These are phyloP conservation scores for Comarum palustre DNA, from an alignment of 306 rosid genomes.

Conservation along the genomic window DNA sequence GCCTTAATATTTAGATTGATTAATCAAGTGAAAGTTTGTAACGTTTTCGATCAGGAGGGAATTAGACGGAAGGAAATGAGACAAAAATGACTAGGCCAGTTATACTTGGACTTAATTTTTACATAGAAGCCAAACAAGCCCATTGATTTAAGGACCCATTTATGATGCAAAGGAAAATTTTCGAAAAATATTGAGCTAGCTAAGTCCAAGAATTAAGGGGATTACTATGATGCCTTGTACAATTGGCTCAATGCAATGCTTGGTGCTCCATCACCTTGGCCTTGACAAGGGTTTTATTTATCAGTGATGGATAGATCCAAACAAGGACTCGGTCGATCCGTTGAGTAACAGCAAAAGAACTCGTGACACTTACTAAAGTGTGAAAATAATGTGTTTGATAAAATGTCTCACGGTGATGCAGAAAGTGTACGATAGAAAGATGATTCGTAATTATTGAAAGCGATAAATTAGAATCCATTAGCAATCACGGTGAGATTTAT, in stretches of 20 bases:
- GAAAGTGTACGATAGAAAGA: too few relatives aligned
- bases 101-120: constrained; percentile 27
- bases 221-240: neutral
- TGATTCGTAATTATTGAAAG: too few relatives aligned
- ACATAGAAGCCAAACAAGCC: constrained; percentile 27
- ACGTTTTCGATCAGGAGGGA: neutral
- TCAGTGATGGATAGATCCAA: constrained; percentile 19
- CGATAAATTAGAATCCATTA: too few relatives aligned
- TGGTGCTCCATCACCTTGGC: constrained; percentile 11
- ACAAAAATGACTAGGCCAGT: constrained; percentile 31
- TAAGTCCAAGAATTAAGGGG: neutral
- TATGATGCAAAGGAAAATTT: constrained; percentile 25
- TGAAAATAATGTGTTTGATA: neutral
- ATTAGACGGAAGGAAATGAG: constrained; percentile 7
- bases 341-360: neutral
- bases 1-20: neutral
- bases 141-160: constrained; percentile 34
- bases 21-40: neutral
- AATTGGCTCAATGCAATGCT: constrained; percentile 17
- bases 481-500: too few relatives aligned
- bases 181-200: neutral
- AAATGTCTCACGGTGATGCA: neutral
- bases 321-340: neutral
- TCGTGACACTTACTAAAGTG: neutral
- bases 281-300: neutral